phyloP scores from a whole-genome alignment of 345 rosid genomes.

The Citrus australasica region DNA sequence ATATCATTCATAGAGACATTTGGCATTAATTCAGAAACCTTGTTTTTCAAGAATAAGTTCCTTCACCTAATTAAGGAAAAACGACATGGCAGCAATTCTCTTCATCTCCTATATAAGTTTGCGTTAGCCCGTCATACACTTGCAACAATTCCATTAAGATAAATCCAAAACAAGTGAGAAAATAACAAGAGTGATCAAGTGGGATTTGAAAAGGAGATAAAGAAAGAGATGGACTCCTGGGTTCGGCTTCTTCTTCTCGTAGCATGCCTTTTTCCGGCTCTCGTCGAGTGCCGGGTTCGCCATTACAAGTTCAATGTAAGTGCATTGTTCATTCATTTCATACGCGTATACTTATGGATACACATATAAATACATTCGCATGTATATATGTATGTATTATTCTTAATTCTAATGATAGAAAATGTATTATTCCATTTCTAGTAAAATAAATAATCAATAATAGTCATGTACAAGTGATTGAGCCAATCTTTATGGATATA shows the following conservation, averaged over 20 bases:
- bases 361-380: background rate
- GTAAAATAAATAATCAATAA: background rate
- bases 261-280: conserved; percentile 39
- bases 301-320: conserved; percentile 71
- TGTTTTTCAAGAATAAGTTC: conserved; percentile 45
- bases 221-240: conserved; percentile 31
- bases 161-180: background rate
- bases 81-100: conserved; percentile 53
- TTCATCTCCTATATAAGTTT: conserved; percentile 41
- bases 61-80: conserved; percentile 53
- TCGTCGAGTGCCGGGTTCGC: conserved; percentile 52
- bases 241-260: conserved; percentile 39
- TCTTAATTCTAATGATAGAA: background rate
- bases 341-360: background rate
- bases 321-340: background rate
- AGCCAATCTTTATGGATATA: background rate
- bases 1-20: conserved; percentile 11
- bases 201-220: background rate
- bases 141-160: background rate
- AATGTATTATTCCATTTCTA: too few species aligned
- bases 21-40: conserved; percentile 26
- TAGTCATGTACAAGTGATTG: too few species aligned
- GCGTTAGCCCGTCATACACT: conserved; percentile 35
- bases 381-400: background rate
- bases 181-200: conserved; percentile 6